Base-by-base conservation (phyloP, 805 yeast genomes). In the Metschnikowia anglica region DNA sequence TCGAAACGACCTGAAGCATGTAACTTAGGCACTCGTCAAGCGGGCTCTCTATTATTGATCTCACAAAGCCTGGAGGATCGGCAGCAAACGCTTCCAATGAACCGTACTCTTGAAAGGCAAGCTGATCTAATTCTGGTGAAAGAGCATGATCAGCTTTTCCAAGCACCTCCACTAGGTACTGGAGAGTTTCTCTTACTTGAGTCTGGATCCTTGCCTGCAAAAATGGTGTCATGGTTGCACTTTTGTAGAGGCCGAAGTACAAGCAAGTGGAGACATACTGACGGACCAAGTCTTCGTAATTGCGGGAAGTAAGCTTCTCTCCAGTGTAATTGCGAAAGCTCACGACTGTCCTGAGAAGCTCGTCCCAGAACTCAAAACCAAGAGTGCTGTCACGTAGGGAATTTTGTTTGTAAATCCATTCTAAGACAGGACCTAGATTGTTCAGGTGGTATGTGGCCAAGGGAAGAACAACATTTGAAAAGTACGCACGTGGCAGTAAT, bases 141-240 rank as follows among this genome's bases (percentile, higher is more conserved):
- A 33, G 15, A 11, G 4, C 17, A 6, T 9, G 10, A 20, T 27
- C 34, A 15, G 18, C 20, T 7, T 16, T 19, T 6, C 39, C 46
- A 2, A 31, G 16, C 19, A 40, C 26, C n/a, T 39, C 37, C 20
- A 34, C 39, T 19, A 47, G 43, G 19, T 37, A 43, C 23, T 5
- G 32, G 21, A 60, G 44, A 0, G 70, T 65, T 5, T 49, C 55
- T 15, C 47, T 51, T 4, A 70, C 62, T 2, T 46, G 36, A 45
- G 61, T 67, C 40, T 66, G 68, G 18, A 61, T 58, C 24, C 54
- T 55, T 8, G 52, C 52, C 16, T 55, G 56, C 19, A 65, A 70
- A 11, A 64, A 35, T 1, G 70, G 56, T 5, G 59, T 28, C 9
- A 56, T 23, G 1, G 45, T 37, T 15, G 52, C 54, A 18, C 37